These are phyloP conservation scores for Nectriaceae sp. DNA, from an alignment of 2,329 filamentous ascomycete species.

Conservation along the genomic window DNA sequence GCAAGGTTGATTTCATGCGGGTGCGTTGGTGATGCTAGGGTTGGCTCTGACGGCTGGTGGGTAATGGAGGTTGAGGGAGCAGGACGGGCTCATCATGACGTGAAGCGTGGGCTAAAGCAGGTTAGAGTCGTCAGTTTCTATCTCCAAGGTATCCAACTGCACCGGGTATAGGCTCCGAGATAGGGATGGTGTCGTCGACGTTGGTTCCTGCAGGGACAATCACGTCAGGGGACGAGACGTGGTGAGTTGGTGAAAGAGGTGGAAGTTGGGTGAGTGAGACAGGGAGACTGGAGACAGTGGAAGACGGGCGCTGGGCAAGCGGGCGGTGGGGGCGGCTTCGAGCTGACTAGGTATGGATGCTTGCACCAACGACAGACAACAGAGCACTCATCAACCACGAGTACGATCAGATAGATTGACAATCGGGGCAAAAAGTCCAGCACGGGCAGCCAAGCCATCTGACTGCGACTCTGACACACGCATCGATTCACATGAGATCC, in stretches of 20 bases:
- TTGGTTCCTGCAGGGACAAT: neutral
- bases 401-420: neutral
- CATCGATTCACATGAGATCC: conserved; percentile 1
- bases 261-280: neutral
- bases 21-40: neutral
- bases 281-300: neutral
- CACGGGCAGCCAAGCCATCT: neutral
- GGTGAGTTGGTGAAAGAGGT: neutral
- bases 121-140: neutral
- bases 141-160: neutral
- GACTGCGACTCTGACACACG: neutral
- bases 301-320: neutral
- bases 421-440: neutral
- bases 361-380: neutral
- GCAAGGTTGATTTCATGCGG: neutral
- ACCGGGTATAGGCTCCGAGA: neutral
- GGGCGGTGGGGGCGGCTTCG: neutral
- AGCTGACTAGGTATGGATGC: too few species aligned
- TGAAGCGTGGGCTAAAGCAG: neutral
- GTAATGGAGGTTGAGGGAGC: neutral
- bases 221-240: neutral
- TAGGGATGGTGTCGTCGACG: neutral
- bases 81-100: neutral
- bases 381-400: neutral
- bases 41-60: neutral